Evolutionary conservation across 1,139 yeast species (phyloP), one percentile per base, ranked within the genome.

Genomic region (Scheffersomyces illinoinensis): DNA sequence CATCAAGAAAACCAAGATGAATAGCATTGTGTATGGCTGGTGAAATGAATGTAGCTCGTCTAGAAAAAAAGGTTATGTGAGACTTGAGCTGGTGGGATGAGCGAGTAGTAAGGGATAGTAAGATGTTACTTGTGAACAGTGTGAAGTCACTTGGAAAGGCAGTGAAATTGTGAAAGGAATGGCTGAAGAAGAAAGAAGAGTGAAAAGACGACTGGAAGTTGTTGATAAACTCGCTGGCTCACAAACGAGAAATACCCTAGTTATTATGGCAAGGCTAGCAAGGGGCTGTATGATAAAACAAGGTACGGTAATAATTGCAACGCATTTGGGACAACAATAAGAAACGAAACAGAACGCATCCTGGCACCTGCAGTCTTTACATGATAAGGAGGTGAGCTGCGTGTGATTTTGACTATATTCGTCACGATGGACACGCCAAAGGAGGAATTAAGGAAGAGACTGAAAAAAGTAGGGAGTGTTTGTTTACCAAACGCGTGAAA

Each of bases 1-100:
- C 55, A 54, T 53, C 52, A 60, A 43, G 47, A 62, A 60, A 54
- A 62, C 61, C 53, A 59, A 60, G 50, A 62, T 55, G 54, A 55
- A 56, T 47, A 60, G 59, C 64, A 59, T 60, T 21, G 57, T 49
- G 20, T 39, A 53, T 33, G 10, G 43, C 43, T 33, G 17, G 17
- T 10, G 10, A 33, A 33, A 24, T 8, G 12, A 33, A 33, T 33
- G 43, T 3, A 10, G 12, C 43, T 33, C 43, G 43, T 10, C 43
- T 33, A 2, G 43, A 33, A 33, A 33, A 33, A 17, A 33, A 33
- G 10, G 2, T 33, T 12, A 33, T 17, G 43, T 10, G 43, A 33
- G 43, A 33, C 7, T 14, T 12, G 12, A 33, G 43, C 14, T 33
- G 43, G 10, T 33, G 43, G 17, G 43, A 33, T 33, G 17, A 33